Evolutionary conservation across 805 yeast species (phyloP), one percentile per base, ranked within the genome.

Genomic region (Ogataea thermomethanolica): DNA sequence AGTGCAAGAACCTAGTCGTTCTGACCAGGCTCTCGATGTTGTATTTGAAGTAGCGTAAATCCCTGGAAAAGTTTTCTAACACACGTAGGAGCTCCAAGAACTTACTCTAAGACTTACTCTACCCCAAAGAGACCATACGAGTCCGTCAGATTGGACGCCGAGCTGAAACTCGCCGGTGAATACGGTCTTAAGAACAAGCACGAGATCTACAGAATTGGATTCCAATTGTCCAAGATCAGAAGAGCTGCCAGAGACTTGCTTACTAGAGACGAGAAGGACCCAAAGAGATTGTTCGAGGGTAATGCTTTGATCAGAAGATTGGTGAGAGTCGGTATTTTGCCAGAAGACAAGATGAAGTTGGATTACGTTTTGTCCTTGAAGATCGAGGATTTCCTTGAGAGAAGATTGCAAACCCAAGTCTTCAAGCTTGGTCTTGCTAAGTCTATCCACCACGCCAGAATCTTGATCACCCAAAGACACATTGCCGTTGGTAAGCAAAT

Each of bases 231-330:
- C 55, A 93, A 93, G 84, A 91, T 93, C 71, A 90, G 99, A 81
- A 89, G 99, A 81, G 99, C 99, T 73, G 99, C 99, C 70, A 95
- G 99, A 85, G 98, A 93, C 69, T 80, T 93, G 67, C 84, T 93
- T 76, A 93, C 99, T 81, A 89, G 96, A 81, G 99, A 93, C 68
- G 99, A 93, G 81, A 93, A 93, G 84, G 99, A 93, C 77, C 97
- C 96, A 84, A 93, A 90, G 88, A 89, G 99, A 81, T 84, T 93
- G 69, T 93, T 93, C 81, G 99, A 93, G 79, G 99, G 99, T 86
- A 93, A 93, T 72, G 99, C 99, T 70, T 88, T 93, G 72, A 93
- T 93, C 77, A 90, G 99, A 84, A 89, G 98, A 83, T 84, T 93
- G 70, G 98, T 93, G 56, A 87, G 99, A 80, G 80, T 89, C 59